These are phyloP conservation scores for Bocquillonia castaneifolia DNA, from an alignment of 441 rosid species.

Conservation along the genomic window DNA sequence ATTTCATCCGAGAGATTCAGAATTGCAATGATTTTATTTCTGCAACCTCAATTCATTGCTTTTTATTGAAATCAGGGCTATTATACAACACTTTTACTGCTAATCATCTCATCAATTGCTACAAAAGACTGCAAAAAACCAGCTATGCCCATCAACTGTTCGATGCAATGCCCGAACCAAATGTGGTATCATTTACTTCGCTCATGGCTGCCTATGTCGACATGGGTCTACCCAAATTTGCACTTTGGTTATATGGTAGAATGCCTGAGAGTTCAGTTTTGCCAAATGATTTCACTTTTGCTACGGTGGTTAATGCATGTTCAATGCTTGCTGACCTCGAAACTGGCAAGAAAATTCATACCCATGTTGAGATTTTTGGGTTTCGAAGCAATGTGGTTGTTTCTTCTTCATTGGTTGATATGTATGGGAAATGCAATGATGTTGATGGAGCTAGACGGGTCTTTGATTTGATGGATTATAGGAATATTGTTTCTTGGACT, in stretches of 20 bases:
- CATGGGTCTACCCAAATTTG: conserved; percentile 32
- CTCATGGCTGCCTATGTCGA: conserved; percentile 49
- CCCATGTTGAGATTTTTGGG: conserved; percentile 47
- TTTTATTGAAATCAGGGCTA: conserved; percentile 43
- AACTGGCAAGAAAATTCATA: conserved; percentile 52
- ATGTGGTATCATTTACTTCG: conserved; percentile 73
- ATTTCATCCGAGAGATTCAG: conserved; percentile 29
- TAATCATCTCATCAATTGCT: conserved; percentile 49
- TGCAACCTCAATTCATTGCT: conserved; percentile 29
- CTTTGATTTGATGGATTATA: conserved; percentile 51
- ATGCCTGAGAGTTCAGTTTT: conserved; percentile 36
- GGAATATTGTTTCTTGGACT: conserved; percentile 74
- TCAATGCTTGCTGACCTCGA: conserved; percentile 42
- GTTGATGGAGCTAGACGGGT: conserved; percentile 55
- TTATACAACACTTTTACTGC: conserved; percentile 25
- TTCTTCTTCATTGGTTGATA: conserved; percentile 67
- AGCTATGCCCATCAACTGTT: conserved; percentile 39
- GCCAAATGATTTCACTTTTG: conserved; percentile 59
- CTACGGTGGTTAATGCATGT: conserved; percentile 55
- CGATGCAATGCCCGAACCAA: conserved; percentile 66
- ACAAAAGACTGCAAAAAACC: conserved; percentile 25
- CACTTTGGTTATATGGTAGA: conserved; percentile 35
- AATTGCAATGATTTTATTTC: conserved; percentile 31
- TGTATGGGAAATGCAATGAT: conserved; percentile 86
- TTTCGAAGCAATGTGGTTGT: conserved; percentile 47